A percentile compares a stretch with the other conserved stretches of the same genome.
Evolutionary conservation across 768 basidiomycete species (phyloP).

Genomic region (Pulveroboletus sp.): DNA sequence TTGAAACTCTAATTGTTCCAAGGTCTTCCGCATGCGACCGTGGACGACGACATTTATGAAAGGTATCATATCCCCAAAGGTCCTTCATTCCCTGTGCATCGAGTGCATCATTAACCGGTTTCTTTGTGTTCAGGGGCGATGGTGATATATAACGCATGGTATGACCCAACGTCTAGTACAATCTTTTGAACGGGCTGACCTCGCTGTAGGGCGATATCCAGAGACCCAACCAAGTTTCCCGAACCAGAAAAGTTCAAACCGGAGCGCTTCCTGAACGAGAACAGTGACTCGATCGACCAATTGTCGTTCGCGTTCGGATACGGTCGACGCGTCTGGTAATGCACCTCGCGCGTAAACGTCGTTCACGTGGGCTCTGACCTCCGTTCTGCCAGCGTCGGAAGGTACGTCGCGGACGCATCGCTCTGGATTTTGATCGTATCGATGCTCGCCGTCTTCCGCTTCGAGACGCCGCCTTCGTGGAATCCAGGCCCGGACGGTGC

Average conservation of each 20-base stretch:
- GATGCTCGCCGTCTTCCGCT: conserved; percentile 17
- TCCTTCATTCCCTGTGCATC: conserved; percentile 12
- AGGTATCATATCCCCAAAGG: conserved; percentile 52
- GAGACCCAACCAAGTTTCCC: conserved; percentile 35
- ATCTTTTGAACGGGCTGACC: neutral
- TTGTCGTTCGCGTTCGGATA: conserved; percentile 23
- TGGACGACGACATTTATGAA: conserved; percentile 40
- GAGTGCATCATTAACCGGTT: neutral
- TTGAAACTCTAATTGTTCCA: neutral
- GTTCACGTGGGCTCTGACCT: too few relatives aligned
- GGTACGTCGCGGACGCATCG: conserved; percentile 38
- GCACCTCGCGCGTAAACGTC: neutral
- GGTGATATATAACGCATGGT: conserved; percentile 20
- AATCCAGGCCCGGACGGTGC: conserved; percentile 17
- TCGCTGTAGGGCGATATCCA: conserved; percentile 30
- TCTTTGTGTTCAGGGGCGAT: conserved; percentile 14
- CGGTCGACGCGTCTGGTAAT: conserved; percentile 39
- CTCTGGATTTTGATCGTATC: conserved; percentile 29
- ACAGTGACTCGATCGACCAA: neutral
- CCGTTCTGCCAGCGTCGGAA: conserved; percentile 37
- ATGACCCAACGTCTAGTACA: neutral
- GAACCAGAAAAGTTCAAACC: conserved; percentile 39
- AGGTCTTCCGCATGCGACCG: conserved; percentile 32
- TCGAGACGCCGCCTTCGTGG: conserved; percentile 12
- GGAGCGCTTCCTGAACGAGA: conserved; percentile 28